These are phyloP conservation scores for Barnettozyma sucrosica DNA, from an alignment of 805 yeast genomes.

Conservation along the genomic window DNA sequence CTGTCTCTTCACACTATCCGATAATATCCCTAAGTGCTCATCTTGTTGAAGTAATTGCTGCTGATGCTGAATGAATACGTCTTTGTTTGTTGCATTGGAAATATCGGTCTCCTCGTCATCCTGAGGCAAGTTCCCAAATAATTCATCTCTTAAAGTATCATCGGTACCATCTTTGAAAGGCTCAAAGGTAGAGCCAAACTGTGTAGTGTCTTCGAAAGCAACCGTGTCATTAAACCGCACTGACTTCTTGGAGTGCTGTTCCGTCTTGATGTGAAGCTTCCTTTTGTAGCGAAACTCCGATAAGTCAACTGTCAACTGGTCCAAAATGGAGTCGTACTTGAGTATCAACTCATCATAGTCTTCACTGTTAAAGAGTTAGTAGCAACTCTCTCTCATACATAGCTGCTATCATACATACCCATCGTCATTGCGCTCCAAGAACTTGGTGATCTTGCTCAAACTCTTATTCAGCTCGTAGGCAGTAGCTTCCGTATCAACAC, in stretches of 20 bases:
- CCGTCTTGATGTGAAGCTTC: conserved; percentile 5
- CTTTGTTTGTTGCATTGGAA: conserved; percentile 28
- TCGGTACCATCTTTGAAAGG: conserved; percentile 21
- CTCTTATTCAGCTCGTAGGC: conserved; percentile 22
- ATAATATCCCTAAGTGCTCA: conserved; percentile 32
- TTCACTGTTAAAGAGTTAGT: conserved; percentile 14
- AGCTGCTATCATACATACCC: conserved; percentile 11
- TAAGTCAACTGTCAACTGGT: conserved; percentile 12
- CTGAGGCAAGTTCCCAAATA: conserved; percentile 17
- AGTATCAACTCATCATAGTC: conserved; percentile 25
- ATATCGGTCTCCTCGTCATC: conserved; percentile 10
- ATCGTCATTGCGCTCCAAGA: conserved; percentile 25
- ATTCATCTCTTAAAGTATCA: conserved; percentile 9
- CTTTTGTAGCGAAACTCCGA: conserved; percentile 18
- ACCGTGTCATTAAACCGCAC: conserved; percentile 25
- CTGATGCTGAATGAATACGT: conserved; percentile 38
- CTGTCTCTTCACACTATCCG: conserved; percentile 39
- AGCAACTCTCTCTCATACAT: neutral
- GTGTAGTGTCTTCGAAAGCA: conserved; percentile 10
- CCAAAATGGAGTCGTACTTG: conserved; percentile 12
- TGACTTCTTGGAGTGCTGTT: conserved; percentile 18
- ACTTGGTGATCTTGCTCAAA: conserved; percentile 20
- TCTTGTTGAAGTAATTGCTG: conserved; percentile 45
- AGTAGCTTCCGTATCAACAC: conserved; percentile 13
- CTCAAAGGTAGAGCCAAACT: conserved; percentile 6